phyloP scores from a whole-genome alignment of 352 stramenopile genomes.

The Phytophthora parvispora region DNA sequence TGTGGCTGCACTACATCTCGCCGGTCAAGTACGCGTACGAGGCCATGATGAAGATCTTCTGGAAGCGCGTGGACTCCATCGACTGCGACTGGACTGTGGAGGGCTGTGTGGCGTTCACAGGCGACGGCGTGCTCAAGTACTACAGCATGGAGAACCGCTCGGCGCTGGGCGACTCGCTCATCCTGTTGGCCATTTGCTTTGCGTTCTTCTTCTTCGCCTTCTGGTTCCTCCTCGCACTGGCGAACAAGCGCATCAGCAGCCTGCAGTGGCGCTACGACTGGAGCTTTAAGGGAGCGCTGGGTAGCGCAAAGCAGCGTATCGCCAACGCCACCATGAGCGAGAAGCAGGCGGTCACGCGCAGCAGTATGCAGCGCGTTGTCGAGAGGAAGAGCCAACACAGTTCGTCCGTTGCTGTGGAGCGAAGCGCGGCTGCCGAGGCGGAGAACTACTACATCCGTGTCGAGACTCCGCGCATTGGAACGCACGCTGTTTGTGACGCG shows the following conservation, averaged over 20 bases:
- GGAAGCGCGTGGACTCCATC: constrained; percentile 47
- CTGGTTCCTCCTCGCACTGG: constrained; percentile 34
- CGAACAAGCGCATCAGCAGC: constrained; percentile 30
- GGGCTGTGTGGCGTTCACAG: constrained; percentile 44
- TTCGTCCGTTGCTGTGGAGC: constrained; percentile 6
- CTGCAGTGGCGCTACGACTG: constrained; percentile 46
- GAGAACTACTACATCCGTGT: constrained; percentile 50
- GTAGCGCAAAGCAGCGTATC: constrained; percentile 15
- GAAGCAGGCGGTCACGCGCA: constrained; percentile 10
- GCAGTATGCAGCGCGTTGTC: constrained; percentile 5
- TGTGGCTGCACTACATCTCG: constrained; percentile 75
- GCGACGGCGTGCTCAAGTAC: constrained; percentile 52
- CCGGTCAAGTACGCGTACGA: constrained; percentile 64
- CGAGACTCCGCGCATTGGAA: constrained; percentile 34
- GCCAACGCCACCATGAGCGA: constrained; percentile 1
- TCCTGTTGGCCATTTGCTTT: constrained; percentile 50
- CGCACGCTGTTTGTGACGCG: constrained; percentile 17
- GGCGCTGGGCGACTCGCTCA: constrained; percentile 38
- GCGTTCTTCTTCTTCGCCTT: constrained; percentile 47
- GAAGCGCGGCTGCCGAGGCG: neutral
- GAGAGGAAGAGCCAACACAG: constrained; percentile 20
- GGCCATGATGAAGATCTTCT: constrained; percentile 61
- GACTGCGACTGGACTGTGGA: constrained; percentile 39
- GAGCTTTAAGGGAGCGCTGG: constrained; percentile 25
- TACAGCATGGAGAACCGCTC: constrained; percentile 56